These are phyloP conservation scores for Pseudopyricularia javanii DNA, from an alignment of 2,329 filamentous ascomycete species.

Conservation along the genomic window DNA sequence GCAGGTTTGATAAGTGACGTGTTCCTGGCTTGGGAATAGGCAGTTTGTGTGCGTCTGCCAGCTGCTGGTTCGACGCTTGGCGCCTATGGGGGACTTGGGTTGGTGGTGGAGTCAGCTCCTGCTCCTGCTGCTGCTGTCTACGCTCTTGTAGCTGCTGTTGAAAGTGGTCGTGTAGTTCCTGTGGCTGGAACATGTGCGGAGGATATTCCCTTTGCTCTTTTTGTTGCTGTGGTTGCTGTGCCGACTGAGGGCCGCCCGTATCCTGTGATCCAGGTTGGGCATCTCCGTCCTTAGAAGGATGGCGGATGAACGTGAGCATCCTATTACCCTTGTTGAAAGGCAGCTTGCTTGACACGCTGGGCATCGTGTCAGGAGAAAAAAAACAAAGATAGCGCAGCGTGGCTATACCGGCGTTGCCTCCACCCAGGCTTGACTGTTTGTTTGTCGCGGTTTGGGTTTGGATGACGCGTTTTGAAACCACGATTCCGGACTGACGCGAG, in stretches of 20 bases:
- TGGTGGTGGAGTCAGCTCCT: constrained; percentile 4
- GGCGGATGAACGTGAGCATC: constrained; percentile 9
- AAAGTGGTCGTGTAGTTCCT: too few relatives aligned
- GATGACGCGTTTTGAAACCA: neutral
- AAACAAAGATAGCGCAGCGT: constrained; percentile 5
- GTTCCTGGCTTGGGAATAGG: constrained; percentile 17
- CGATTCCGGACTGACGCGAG: neutral
- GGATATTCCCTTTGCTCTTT: constrained; percentile 5
- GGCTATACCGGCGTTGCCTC: constrained; percentile 3
- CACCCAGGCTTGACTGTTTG: constrained; percentile 2
- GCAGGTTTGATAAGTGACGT: constrained; percentile 13
- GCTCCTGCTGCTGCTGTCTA: constrained; percentile 5
- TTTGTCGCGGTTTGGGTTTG: constrained; percentile 5
- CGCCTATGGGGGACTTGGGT: constrained; percentile 16
- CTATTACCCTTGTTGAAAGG: constrained; percentile 2
- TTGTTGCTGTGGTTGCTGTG: constrained; percentile 1
- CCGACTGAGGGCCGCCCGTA: neutral
- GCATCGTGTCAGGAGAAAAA: constrained; percentile 7
- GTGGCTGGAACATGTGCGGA: constrained; percentile 4
- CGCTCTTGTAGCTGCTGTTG: neutral
- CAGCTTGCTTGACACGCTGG: constrained; percentile 12
- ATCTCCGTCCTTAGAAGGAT: constrained; percentile 8
- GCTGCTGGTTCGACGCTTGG: constrained; percentile 13
- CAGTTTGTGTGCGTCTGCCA: constrained; percentile 20
- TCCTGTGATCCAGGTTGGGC: neutral